Base-by-base conservation (phyloP, 495 filamentous ascomycete species). In the Staphylotrichum longicolle region DNA sequence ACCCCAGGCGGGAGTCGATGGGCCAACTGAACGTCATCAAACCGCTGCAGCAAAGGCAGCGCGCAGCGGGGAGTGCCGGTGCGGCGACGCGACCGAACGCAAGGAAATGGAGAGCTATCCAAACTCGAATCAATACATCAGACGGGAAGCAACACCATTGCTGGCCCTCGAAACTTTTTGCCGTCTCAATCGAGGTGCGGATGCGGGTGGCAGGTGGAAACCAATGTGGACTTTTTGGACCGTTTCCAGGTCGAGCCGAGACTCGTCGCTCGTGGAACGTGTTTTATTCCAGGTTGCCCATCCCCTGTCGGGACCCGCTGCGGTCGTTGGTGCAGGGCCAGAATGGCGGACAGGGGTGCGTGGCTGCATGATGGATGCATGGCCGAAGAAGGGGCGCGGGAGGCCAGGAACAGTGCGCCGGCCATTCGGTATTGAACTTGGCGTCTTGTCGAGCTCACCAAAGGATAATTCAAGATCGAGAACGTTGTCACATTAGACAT, bases 241-340 rank as follows among this genome's bases (percentile, higher is more conserved):
- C 10, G 35, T 39, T 45, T 44, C 30, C 41, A 58, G 40, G 41
- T 10, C 37, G 42, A 46, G 33, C 55, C 57, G 51, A 62, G 60
- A 60, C 46, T 39, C 6, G 60, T 9, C 6, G 57, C 48, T 65
- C 55, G 66, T 67, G 68, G 68, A 71, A 71, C 68, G 66, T 68
- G 68, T 70, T 66, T 62, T 33, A 63, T 60, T 69, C 66, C 27
- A 46, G 39, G 32, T 44, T 39, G n/a, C 20, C 42, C 48, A 51
- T 55, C 35, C 52, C 52, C 39, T 40, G 35, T 53, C 9, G 12
- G 33, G 49, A 27, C 20, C 6, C 14, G 42, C 42, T 45, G 37
- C 15, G 7, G 45, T 20, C n/a, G 9, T 48, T 48, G 27, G 45
- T 48, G 45, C 48, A 35, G 48, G 48, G 7, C 30, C 32, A 4